A percentile compares a stretch with the other conserved stretches of the same genome.
Conservation (phyloP, 2,329 filamentous ascomycete genomes). For the Tolypocladium ovalisporum region DNA sequence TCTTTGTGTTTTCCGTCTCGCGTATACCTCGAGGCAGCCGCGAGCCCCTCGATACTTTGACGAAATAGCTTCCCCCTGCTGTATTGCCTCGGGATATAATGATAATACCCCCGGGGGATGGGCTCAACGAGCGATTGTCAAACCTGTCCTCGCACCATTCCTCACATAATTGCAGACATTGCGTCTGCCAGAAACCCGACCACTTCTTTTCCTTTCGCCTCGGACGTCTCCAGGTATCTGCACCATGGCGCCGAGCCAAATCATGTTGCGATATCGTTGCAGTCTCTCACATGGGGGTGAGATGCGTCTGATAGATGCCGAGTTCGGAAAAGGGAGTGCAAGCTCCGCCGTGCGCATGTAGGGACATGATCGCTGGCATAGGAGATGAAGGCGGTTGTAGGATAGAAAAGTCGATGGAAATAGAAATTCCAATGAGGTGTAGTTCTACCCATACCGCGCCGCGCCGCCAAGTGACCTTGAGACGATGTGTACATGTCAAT, state of each 20-base stretch:
- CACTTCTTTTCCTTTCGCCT: background rate
- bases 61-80: background rate
- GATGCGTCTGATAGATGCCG: background rate
- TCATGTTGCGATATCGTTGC: background rate
- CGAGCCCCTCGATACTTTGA: background rate
- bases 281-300: background rate
- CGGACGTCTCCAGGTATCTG: background rate
- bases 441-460: background rate
- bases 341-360: background rate
- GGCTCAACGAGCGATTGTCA: background rate
- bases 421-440: background rate
- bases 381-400: background rate
- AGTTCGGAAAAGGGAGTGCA: background rate
- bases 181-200: background rate
- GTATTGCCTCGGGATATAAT: constrained; percentile 14
- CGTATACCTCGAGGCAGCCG: background rate
- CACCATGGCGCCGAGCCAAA: background rate
- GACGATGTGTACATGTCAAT: too few relatives aligned
- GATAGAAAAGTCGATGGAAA: background rate
- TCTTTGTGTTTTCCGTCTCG: background rate
- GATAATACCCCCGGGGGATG: constrained; percentile 16
- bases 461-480: background rate
- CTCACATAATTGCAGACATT: background rate
- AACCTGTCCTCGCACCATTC: background rate
- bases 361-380: background rate